phyloP scores from a whole-genome alignment of 1,284 basidiomycete species.

The Thecaphora frezii region DNA sequence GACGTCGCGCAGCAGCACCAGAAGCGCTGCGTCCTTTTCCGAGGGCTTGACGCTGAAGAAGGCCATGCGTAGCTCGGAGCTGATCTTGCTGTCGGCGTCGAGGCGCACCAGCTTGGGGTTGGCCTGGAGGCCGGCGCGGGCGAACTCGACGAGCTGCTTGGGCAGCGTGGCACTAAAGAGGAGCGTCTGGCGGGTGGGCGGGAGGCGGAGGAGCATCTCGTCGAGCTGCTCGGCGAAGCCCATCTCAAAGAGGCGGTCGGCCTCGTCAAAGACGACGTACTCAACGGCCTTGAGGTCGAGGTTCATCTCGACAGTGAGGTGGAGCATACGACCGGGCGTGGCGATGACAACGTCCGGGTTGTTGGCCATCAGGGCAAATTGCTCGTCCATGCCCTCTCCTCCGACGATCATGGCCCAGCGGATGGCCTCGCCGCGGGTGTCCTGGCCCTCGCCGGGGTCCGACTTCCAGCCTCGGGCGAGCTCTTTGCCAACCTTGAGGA shows the following conservation, averaged over 20 bases:
- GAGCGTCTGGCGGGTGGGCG: conserved; percentile 81
- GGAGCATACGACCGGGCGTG: conserved; percentile 93
- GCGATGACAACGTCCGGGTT: conserved; percentile 75
- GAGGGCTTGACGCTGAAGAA: conserved; percentile 90
- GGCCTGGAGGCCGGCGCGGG: conserved; percentile 83
- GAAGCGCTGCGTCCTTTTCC: conserved; percentile 90
- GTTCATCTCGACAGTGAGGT: conserved; percentile 95
- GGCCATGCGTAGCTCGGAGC: conserved; percentile 85
- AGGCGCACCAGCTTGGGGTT: conserved; percentile 92
- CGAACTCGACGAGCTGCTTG: conserved; percentile 93
- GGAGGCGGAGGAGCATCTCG: conserved; percentile 86
- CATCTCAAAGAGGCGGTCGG: conserved; percentile 95
- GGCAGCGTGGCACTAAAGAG: conserved; percentile 96
- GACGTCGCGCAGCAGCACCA: conserved; percentile 81
- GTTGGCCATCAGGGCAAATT: conserved; percentile 90
- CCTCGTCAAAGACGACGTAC: conserved; percentile 96
- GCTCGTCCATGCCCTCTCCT: conserved; percentile 91
- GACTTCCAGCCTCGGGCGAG: conserved; percentile 69
- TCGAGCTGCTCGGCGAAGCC: conserved; percentile 89
- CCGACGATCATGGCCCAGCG: conserved; percentile 95
- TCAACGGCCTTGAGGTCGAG: conserved; percentile 84
- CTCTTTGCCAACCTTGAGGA: conserved; percentile 92
- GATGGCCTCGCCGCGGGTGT: conserved; percentile 66
- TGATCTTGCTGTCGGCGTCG: conserved; percentile 94
- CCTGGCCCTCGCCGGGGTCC: conserved; percentile 62